Evolutionary conservation across 1,139 yeast species (phyloP).

Genomic region (Hansenula lynferdii): DNA sequence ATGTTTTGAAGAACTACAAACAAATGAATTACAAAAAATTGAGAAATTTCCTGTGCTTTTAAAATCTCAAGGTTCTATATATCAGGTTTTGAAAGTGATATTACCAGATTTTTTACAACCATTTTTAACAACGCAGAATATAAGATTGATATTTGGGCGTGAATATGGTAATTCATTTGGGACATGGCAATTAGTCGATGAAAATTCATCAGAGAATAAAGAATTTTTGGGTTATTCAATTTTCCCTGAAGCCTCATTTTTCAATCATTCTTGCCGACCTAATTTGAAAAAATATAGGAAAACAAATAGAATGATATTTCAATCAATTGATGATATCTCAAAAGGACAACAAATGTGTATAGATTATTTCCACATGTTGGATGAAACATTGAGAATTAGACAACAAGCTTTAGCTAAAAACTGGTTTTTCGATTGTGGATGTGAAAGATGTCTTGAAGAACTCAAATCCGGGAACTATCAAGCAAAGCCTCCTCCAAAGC

Average conservation of each 20-base stretch:
- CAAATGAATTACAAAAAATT: slow-evolving; percentile 50
- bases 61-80: slow-evolving; percentile 45
- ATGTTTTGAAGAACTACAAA: slow-evolving; percentile 44
- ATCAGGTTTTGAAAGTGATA: slow-evolving; percentile 41
- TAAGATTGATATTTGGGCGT: slow-evolving; percentile 52
- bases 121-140: slow-evolving; percentile 33
- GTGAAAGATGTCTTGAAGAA: slow-evolving; percentile 39
- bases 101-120: slow-evolving; percentile 36
- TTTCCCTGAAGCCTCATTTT: slow-evolving; percentile 63
- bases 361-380: slow-evolving; percentile 51
- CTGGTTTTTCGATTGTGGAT: slow-evolving; percentile 63
- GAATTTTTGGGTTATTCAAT: slow-evolving; percentile 68
- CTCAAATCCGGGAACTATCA: slow-evolving; percentile 21
- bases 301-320: slow-evolving; percentile 32
- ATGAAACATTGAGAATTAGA: slow-evolving; percentile 39
- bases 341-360: slow-evolving; percentile 54
- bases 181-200: slow-evolving; percentile 48
- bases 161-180: slow-evolving; percentile 77
- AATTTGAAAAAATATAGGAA: slow-evolving; percentile 35
- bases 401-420: slow-evolving; percentile 39
- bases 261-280: slow-evolving; percentile 66
- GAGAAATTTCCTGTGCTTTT: slow-evolving; percentile 45
- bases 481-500: slow-evolving; percentile 41
- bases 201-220: slow-evolving; percentile 37
- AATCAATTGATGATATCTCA: slow-evolving; percentile 28